These are phyloP conservation scores for Pseudonectria buxi DNA, from an alignment of 2,329 filamentous ascomycete genomes.

Conservation along the genomic window DNA sequence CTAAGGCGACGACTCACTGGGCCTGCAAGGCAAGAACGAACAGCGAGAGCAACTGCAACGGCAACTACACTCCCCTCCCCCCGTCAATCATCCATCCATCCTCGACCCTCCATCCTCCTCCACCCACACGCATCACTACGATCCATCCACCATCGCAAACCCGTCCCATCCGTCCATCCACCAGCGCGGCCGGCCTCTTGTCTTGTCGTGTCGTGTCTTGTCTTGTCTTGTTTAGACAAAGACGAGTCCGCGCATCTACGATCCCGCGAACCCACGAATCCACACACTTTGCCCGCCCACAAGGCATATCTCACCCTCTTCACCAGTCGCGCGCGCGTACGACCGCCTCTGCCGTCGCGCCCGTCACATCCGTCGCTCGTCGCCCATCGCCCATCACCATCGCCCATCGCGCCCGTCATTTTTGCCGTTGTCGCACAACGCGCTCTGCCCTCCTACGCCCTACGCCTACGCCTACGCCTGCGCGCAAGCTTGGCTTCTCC, in stretches of 20 bases:
- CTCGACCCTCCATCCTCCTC: slow-evolving; percentile 17
- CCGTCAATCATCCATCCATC: slow-evolving; percentile 14
- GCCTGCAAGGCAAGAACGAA: too few species aligned
- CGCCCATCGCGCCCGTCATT: slow-evolving; percentile 10
- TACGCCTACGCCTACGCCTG: neutral
- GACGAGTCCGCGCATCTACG: too few species aligned
- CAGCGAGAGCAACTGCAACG: too few species aligned
- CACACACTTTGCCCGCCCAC: too few species aligned
- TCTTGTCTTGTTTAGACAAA: slow-evolving; percentile 4
- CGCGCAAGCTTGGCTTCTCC: neutral
- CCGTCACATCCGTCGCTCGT: slow-evolving; percentile 11
- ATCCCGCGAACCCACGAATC: too few species aligned
- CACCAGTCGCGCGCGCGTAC: too few species aligned
- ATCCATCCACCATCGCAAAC: slow-evolving; percentile 7
- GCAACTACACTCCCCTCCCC: slow-evolving; percentile 21
- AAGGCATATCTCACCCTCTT: too few species aligned
- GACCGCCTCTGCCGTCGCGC: too few species aligned
- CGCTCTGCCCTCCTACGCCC: slow-evolving; percentile 15
- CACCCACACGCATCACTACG: too few species aligned
- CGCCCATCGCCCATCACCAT: too few species aligned
- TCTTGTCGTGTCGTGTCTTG: neutral
- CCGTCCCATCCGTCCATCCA: slow-evolving; percentile 6
- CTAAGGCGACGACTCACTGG: too few species aligned
- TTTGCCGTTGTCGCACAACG: slow-evolving; percentile 19
- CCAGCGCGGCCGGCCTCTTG: neutral